Evolutionary conservation across 192 early-diverging fungal species (phyloP).

Genomic region (Backusella westeae): DNA sequence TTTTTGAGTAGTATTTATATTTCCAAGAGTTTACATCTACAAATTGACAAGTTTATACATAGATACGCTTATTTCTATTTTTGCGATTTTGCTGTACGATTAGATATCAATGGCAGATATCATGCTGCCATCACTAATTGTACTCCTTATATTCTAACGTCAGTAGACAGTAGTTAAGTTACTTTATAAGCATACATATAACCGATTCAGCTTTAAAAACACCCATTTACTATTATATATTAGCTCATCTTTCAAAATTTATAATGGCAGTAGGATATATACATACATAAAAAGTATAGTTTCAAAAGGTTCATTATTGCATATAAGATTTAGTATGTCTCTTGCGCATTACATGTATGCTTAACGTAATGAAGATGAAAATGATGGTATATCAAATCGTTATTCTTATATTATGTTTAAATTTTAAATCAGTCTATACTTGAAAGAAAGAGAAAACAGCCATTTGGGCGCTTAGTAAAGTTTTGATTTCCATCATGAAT

Average conservation of each 20-base stretch:
- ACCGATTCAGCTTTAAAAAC: background rate
- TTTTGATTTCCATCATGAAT: background rate
- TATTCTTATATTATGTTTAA: background rate
- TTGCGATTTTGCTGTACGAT: background rate
- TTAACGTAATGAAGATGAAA: background rate
- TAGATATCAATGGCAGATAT: background rate
- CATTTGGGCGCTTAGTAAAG: background rate
- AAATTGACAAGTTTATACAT: background rate
- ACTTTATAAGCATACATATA: background rate
- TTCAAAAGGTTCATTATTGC: background rate
- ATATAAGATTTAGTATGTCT: background rate
- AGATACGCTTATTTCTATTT: background rate
- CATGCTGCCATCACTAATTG: background rate
- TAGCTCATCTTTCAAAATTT: too few species aligned
- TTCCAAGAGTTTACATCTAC: background rate
- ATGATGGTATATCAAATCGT: background rate
- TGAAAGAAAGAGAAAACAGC: background rate
- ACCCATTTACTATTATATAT: background rate
- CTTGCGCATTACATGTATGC: background rate
- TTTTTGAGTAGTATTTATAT: background rate
- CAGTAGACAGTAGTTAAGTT: background rate
- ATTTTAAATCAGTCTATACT: background rate
- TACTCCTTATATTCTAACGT: background rate
- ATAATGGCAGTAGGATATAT: background rate
- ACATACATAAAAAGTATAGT: background rate